Evolutionary conservation across 2,329 filamentous ascomycete species (phyloP).

Genomic region (Cadophora luteo-olivacea): DNA sequence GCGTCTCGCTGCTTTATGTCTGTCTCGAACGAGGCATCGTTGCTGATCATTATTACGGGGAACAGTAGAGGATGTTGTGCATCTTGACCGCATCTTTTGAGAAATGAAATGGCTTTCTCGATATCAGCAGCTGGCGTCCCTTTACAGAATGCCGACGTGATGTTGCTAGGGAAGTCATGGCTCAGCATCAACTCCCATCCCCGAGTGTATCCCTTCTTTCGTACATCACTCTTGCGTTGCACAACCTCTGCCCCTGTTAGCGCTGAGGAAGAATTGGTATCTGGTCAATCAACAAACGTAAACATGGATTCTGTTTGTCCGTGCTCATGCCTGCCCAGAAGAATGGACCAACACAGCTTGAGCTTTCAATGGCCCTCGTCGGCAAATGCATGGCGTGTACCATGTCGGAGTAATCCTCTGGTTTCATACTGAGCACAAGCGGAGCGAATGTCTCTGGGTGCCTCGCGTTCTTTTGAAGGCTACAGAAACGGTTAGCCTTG

Average conservation of each 20-base stretch:
- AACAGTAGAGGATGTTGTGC: conserved; percentile 66
- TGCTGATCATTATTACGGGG: conserved; percentile 63
- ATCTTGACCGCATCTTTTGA: conserved; percentile 58
- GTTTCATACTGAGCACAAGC: conserved; percentile 59
- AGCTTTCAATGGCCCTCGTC: conserved; percentile 63
- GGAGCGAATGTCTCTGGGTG: conserved; percentile 64
- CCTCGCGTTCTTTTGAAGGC: conserved; percentile 50
- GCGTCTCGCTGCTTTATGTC: conserved; percentile 69
- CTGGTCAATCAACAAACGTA: conserved; percentile 55
- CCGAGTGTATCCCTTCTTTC: conserved; percentile 67
- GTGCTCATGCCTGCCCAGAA: conserved; percentile 66
- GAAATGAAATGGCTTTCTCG: conserved; percentile 55
- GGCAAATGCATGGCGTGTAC: conserved; percentile 60
- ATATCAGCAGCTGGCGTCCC: conserved; percentile 65
- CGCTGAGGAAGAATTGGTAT: not conserved
- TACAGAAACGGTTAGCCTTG: conserved; percentile 9
- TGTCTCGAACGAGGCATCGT: conserved; percentile 62
- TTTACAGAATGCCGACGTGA: conserved; percentile 68
- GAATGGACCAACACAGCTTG: conserved; percentile 65
- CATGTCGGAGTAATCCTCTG: conserved; percentile 60
- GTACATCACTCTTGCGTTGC: conserved; percentile 69
- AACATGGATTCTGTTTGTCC: conserved; percentile 61
- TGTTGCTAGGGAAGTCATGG: conserved; percentile 58
- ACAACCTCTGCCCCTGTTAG: conserved; percentile 57
- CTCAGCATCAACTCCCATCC: conserved; percentile 71